Base-by-base conservation (phyloP, 2,329 filamentous ascomycete genomes). In the Stagonosporopsis chrysanthemi region DNA sequence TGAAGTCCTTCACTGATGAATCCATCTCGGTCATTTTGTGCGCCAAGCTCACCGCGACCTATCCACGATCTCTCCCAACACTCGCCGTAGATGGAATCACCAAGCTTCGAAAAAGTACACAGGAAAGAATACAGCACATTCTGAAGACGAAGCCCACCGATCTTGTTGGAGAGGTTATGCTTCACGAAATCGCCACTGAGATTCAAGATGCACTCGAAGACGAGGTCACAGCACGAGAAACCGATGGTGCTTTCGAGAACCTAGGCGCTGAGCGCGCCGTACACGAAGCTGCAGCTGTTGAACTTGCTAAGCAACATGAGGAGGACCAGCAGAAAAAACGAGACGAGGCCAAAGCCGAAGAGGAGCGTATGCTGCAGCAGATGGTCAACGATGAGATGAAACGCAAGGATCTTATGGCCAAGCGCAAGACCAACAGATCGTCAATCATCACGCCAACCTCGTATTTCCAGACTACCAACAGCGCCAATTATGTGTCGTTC, bases 191-290 rank as follows among this genome's bases (percentile, higher is more conserved):
- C 50, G 83, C 84, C 1, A 79, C 82, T 44, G 79, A 84, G 4
- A 83, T 90, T 28, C 83, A 86, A 63, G 88, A 90, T 58, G 80
- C 94, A 9, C 82, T 98, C 4, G 92, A 97, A 76, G 91, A 96
- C 74, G 91, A 91, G n/a, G 90, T 92, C 1, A 83, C 88, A 63
- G 87, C 88, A 26, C 90, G 90, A 65, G 88, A 90, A 44, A 86
- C 88, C 52, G 90, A 91, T 29, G 85, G 88, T 52, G 85, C 92
- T 60, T 80, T 97, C 15, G 92, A 92, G 1, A 97, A 92, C 29
- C 81, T 98, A 6, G 92, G 96, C 69, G 92, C 96, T 68, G 93
- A 98, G 75, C 86, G 93, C 36, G 92, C 90, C 26, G 87, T 87
- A 14, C 91, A 96, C 61, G 91, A 96, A 77, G 89, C 89, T 22